A percentile compares a stretch with the other conserved stretches of the same genome.
phyloP scores from a whole-genome alignment of 495 filamentous ascomycete species.

The Annulohypoxylon bovei region DNA sequence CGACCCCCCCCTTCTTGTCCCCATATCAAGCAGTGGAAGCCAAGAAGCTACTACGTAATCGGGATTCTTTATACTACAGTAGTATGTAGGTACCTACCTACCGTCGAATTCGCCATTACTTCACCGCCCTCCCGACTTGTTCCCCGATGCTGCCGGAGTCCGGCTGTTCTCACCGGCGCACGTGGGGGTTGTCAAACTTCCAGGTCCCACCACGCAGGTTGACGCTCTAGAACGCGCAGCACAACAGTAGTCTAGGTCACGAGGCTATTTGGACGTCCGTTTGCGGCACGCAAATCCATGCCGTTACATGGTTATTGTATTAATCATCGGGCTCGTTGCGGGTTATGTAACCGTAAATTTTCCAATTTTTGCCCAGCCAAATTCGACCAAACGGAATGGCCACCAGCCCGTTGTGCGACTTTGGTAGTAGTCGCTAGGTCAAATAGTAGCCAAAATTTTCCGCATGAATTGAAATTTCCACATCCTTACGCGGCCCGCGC shows the following conservation, averaged over 20 bases:
- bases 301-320: neutral
- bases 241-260: slow-evolving; percentile 31
- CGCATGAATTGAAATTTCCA: neutral
- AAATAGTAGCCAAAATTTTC: no score
- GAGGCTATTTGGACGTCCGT: slow-evolving; percentile 42
- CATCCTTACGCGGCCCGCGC: neutral
- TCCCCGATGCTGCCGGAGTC: slow-evolving; percentile 32
- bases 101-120: slow-evolving; percentile 15
- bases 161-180: slow-evolving; percentile 38
- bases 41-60: slow-evolving; percentile 10
- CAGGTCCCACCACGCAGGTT: slow-evolving; percentile 24
- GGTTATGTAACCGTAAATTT: neutral
- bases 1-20: neutral
- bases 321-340: slow-evolving; percentile 12
- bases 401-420: neutral
- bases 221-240: slow-evolving; percentile 22
- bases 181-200: slow-evolving; percentile 28
- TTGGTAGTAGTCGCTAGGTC: no score
- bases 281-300: slow-evolving; percentile 23
- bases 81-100: slow-evolving; percentile 18
- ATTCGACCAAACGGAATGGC: neutral
- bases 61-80: neutral
- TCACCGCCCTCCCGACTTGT: slow-evolving; percentile 24
- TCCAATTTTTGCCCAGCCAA: neutral
- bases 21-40: neutral